These are phyloP conservation scores for Suhomyces emberorum DNA, from an alignment of 805 yeast genomes.

Conservation along the genomic window DNA sequence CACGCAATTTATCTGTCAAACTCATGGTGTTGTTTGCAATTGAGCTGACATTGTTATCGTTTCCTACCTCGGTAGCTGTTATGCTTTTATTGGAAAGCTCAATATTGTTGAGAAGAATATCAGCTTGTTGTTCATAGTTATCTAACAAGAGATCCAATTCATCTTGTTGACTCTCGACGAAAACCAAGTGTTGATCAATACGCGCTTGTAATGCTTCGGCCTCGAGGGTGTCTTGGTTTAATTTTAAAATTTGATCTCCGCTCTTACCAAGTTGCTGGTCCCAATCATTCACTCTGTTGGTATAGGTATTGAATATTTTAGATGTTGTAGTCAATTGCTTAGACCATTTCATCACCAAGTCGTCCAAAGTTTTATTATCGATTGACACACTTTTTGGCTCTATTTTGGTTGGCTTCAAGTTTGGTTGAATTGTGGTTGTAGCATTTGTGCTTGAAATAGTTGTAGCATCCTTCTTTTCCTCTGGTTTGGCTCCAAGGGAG, in stretches of 20 bases:
- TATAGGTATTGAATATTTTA: slow-evolving; percentile 68
- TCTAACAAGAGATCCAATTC: slow-evolving; percentile 81
- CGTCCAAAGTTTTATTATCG: slow-evolving; percentile 90
- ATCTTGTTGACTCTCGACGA: slow-evolving; percentile 88
- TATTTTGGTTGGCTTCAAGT: slow-evolving; percentile 49
- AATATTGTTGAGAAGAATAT: slow-evolving; percentile 41
- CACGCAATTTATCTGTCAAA: slow-evolving; percentile 81
- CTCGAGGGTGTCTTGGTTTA: slow-evolving; percentile 71
- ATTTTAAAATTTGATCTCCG: slow-evolving; percentile 76
- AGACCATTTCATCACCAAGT: slow-evolving; percentile 90
- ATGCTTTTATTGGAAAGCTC: slow-evolving; percentile 34
- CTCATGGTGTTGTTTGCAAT: slow-evolving; percentile 32
- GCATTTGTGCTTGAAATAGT: slow-evolving; percentile 21
- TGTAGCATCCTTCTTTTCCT: slow-evolving; percentile 6
- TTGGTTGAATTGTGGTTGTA: slow-evolving; percentile 21
- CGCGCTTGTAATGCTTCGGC: slow-evolving; percentile 84
- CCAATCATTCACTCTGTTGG: slow-evolving; percentile 77
- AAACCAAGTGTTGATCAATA: slow-evolving; percentile 82
- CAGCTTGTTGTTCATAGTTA: slow-evolving; percentile 76
- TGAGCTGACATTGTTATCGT: slow-evolving; percentile 14
- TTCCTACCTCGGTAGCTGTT: slow-evolving; percentile 19
- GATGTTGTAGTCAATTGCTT: slow-evolving; percentile 74
- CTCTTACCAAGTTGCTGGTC: slow-evolving; percentile 79
- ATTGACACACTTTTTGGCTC: slow-evolving; percentile 71
- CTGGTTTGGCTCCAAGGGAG: slow-evolving; percentile 16